Conservation (phyloP, 345 rosid genomes). For the Brassica incana region DNA sequence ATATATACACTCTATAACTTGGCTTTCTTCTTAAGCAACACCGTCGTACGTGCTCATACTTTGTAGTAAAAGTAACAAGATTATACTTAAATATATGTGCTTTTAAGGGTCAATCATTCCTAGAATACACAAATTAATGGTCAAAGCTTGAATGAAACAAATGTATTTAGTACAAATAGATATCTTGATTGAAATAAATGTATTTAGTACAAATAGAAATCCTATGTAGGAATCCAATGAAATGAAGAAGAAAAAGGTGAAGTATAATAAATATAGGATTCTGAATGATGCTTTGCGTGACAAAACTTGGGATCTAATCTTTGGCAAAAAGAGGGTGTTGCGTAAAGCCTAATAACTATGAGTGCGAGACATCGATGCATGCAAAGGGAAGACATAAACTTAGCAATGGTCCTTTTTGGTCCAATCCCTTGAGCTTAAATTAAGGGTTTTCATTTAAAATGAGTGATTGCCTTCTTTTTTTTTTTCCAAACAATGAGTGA, state of each 20-base stretch:
- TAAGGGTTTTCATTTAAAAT: slow-evolving; percentile 23
- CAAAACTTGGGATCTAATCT: slow-evolving; percentile 36
- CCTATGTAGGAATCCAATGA: slow-evolving; percentile 33
- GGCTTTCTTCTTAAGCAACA: slow-evolving; percentile 28
- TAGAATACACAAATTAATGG: not conserved
- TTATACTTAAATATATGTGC: too few relatives aligned
- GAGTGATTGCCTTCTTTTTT: slow-evolving; percentile 12
- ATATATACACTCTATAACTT: slow-evolving; percentile 13
- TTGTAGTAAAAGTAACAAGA: not conserved
- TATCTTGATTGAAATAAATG: not conserved
- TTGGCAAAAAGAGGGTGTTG: slow-evolving; percentile 32
- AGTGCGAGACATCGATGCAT: slow-evolving; percentile 41
- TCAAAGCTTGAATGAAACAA: not conserved
- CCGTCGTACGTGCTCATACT: slow-evolving; percentile 14
- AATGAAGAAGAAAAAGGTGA: slow-evolving; percentile 3
- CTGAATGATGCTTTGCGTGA: slow-evolving; percentile 21
- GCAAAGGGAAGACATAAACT: slow-evolving; percentile 31
- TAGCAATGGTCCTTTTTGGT: slow-evolving; percentile 35
- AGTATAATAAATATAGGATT: slow-evolving; percentile 10
- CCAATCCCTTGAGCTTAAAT: slow-evolving; percentile 37
- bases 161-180: not conserved
- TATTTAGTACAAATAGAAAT: not conserved
- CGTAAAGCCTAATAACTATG: slow-evolving; percentile 36
- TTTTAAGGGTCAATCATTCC: not conserved
- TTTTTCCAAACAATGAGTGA: not conserved